Base-by-base conservation (phyloP, 1,284 basidiomycete species). In the Tilletia caries region DNA sequence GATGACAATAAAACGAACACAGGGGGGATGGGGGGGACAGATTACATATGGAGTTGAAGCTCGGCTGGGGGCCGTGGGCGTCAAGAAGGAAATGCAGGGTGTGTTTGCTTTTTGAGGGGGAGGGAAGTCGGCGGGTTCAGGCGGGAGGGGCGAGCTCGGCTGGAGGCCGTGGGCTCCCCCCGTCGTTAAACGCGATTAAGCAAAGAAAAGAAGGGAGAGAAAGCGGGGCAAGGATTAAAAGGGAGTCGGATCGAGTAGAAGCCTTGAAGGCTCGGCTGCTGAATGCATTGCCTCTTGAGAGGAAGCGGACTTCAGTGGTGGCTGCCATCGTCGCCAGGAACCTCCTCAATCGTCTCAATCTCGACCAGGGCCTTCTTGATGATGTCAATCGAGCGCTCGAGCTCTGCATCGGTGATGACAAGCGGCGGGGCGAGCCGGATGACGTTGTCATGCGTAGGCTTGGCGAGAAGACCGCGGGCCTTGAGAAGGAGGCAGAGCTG, bases 381-480 rank as follows among this genome's bases (percentile, higher is more conserved):
- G 70, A 92, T 89, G 68, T 85, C 84, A 18, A 97, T 86, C 20
- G 90, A 91, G 84, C 88, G 89, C 82, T 87, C 85, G 68, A 98
- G 82, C 73, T 97, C 93, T 48, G 88, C 89, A 80, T 97, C 92
- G 25, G 88, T 86, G 73, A 98, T 98, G 69, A 98, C 93, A 58
- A 98, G 85, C 0, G 95, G 95, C 2, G 95, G 95, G 0, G 95
- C 92, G 79, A 98, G 94, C 41, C 95, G 92, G 76, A 98, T 93
- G 91, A 93, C 93, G 84, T 97, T 95, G 62, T 90, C 89, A 81
- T 98, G 95, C 0, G 95, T 98, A 18, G 95, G 95, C 86, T 98
- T 98, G 66, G 94, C 94, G 73, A 96, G 86, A 69, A 96, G 87
- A 8, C 95, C 94, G 69, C 92, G 88, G 78, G 89, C 89, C 89